phyloP scores from a whole-genome alignment of 2,329 filamentous ascomycete genomes.

The Fusarium praegraminearum region DNA sequence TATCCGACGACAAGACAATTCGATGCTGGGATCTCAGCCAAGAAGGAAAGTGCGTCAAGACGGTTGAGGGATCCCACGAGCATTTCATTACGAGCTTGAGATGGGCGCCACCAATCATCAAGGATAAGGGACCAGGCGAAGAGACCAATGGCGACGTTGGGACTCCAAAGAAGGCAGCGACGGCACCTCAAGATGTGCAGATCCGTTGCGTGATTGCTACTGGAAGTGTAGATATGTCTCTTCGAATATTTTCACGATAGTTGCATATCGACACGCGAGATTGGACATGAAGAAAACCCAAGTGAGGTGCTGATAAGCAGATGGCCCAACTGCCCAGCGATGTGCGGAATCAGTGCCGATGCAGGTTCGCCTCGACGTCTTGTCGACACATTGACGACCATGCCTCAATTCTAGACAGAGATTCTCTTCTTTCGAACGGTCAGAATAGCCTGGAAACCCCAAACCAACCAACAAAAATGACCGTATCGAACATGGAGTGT shows the following conservation, averaged over 20 bases:
- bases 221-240: constrained; percentile 72
- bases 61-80: constrained; percentile 78
- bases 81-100: constrained; percentile 89
- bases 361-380: neutral
- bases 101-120: constrained; percentile 76
- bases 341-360: neutral
- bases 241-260: constrained; percentile 77
- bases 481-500: constrained; percentile 9
- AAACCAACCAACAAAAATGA: neutral
- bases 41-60: constrained; percentile 90
- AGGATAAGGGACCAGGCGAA: constrained; percentile 32
- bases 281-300: constrained; percentile 30
- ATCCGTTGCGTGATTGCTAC: constrained; percentile 90
- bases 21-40: constrained; percentile 94
- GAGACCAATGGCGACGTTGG: constrained; percentile 38
- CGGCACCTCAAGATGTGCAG: constrained; percentile 61
- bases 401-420: neutral
- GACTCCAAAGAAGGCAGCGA: constrained; percentile 37
- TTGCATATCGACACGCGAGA: constrained; percentile 33
- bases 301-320: neutral
- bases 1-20: constrained; percentile 90
- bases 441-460: neutral
- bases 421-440: constrained; percentile 30
- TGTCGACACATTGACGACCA: neutral
- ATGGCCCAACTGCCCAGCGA: neutral